Evolutionary conservation across 1,139 yeast genomes (phyloP), one percentile per base, ranked within the genome.

Genomic region (Kluyveromyces sp.): DNA sequence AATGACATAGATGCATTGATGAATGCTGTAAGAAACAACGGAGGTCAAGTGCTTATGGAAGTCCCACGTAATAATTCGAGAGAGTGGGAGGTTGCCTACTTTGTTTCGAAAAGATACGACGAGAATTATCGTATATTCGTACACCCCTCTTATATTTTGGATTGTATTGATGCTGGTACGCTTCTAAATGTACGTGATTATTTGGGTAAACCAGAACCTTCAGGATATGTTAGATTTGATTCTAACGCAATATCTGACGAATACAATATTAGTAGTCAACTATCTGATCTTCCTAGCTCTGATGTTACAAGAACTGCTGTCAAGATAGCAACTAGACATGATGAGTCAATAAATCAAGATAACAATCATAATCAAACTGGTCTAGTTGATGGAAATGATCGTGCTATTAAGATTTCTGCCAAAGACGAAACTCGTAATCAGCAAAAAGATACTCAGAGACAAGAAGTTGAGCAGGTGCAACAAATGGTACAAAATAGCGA

Each of bases 21-120:
- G 34, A 39, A 41, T 8, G 45, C 47, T 29, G 49, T 53, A 21
- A 45, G 45, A 28, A 32, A 41, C 7, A 45, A 48, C 31, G 58
- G 58, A 21, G 59, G 57, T 10, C 33, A 30, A 27, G 50, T 52
- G 10, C 36, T 53, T 28, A 30, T 34, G 10, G 52, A 51, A 37
- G 42, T 51, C 30, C 59, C 59, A 7, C 34, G 15, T 7, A 41
- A 41, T 31, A 34, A 34, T 28, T 27, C 39, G 6, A 31, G 34
- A 10, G 39, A 41, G 32, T 41, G 43, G 43, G 34, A 41, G 28
- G 34, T 7, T n/a, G 33, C 43, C 26, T 41, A 41, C 25, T 34
- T 41, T 34, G 43, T 41, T 15, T 41, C 43, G 8, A 41, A 41
- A 34, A 26, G 43, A 33, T 41, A 41, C 30, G 43, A 41, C 25